These are phyloP conservation scores for Cyberlindnera japonica DNA, from an alignment of 805 yeast species.

Conservation along the genomic window DNA sequence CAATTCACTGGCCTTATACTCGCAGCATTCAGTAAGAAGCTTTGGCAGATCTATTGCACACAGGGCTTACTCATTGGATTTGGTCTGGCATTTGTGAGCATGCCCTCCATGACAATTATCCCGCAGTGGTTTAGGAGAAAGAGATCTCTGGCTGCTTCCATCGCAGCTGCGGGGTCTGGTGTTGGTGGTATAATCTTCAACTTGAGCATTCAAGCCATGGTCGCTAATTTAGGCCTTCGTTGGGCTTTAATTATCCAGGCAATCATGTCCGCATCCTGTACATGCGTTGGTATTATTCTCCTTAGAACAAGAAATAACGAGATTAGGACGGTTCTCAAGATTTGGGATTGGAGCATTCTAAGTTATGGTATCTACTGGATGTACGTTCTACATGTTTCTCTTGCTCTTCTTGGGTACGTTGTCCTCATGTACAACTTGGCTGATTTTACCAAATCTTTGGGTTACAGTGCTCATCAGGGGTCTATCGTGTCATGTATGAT, in stretches of 20 bases:
- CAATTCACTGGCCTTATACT: conserved; percentile 55
- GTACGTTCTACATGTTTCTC: conserved; percentile 37
- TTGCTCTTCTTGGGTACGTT: conserved; percentile 59
- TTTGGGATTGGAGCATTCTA: conserved; percentile 41
- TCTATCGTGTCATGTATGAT: conserved; percentile 58
- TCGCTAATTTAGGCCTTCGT: conserved; percentile 28
- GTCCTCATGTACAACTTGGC: conserved; percentile 55
- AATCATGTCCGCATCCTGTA: conserved; percentile 34
- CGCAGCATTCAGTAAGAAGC: conserved; percentile 53
- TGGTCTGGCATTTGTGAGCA: conserved; percentile 46
- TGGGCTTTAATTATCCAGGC: conserved; percentile 38
- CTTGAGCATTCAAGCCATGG: conserved; percentile 33
- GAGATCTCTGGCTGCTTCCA: conserved; percentile 45
- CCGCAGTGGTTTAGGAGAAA: conserved; percentile 71
- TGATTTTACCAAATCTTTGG: conserved; percentile 56
- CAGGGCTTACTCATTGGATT: conserved; percentile 64
- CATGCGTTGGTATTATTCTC: conserved; percentile 32
- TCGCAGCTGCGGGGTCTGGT: conserved; percentile 40
- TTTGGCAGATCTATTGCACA: conserved; percentile 65
- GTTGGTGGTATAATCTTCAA: conserved; percentile 42
- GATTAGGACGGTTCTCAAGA: conserved; percentile 33
- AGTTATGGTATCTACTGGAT: conserved; percentile 41
- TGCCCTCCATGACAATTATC: conserved; percentile 55
- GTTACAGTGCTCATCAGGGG: conserved; percentile 52
- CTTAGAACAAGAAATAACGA: conserved; percentile 37